These are phyloP conservation scores for Fragilariopsis cylindrus DNA, from an alignment of 108 stramenopile genomes.

Conservation along the genomic window DNA sequence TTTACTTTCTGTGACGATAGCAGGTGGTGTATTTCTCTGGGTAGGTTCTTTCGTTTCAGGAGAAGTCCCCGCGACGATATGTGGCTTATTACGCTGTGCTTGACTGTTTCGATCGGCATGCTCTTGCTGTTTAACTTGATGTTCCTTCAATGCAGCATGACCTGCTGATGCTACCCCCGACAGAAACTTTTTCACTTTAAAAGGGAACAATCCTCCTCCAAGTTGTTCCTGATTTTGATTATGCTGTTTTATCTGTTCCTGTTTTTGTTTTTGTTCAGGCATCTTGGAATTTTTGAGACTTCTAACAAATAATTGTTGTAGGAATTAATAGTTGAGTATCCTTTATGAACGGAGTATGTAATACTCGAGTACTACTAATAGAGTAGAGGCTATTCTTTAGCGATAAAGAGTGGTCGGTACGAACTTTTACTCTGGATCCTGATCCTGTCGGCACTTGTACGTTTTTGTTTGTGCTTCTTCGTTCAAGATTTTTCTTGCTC, in stretches of 20 bases:
- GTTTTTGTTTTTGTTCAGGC: constrained; percentile 10
- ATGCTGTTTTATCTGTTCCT: background rate
- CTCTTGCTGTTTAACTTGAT: background rate
- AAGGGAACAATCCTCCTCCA: background rate
- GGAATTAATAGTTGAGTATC: no score
- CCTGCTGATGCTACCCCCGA: constrained; percentile 16
- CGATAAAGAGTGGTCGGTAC: no score
- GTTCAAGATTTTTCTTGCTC: no score
- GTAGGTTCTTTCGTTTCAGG: background rate
- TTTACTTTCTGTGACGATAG: constrained; percentile 4
- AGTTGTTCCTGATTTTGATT: background rate
- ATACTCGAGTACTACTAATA: no score
- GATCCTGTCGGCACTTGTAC: no score
- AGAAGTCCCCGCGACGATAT: background rate
- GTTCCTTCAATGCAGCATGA: constrained; percentile 8
- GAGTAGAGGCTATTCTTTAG: no score
- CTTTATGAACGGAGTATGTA: no score
- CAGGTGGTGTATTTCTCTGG: background rate
- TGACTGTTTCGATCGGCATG: background rate
- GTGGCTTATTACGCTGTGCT: background rate
- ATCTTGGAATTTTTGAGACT: background rate
- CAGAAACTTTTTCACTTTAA: constrained; percentile 10
- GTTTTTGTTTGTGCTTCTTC: no score
- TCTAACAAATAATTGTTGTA: background rate
- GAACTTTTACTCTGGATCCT: no score